Percentiles rank a stretch among this genome's conserved stretches.
Evolutionary conservation across 352 stramenopile species (phyloP).

Genomic region (Stephanocyclus meneghinianus): DNA sequence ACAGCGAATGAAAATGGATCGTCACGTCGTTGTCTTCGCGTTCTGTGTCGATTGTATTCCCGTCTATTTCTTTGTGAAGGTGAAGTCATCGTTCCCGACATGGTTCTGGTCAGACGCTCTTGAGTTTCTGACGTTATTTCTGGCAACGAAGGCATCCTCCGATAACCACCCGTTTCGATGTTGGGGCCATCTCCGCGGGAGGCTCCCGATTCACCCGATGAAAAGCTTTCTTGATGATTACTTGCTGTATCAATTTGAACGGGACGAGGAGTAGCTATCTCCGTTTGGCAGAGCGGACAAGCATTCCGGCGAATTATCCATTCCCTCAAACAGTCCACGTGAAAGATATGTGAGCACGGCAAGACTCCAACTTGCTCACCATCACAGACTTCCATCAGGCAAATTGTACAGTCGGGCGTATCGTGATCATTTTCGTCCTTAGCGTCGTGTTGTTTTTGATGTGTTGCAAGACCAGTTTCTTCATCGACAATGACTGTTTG

Average conservation of each 20-base stretch:
- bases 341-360: constrained; percentile 87
- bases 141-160: background rate
- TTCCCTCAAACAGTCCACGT: constrained; percentile 87
- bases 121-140: background rate
- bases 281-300: constrained; percentile 62
- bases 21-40: background rate
- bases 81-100: background rate
- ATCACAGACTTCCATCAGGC: constrained; percentile 55
- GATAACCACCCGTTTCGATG: background rate
- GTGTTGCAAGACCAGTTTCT: background rate
- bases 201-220: background rate
- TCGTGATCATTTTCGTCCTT: constrained; percentile 33
- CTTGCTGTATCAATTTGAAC: constrained; percentile 1
- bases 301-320: constrained; percentile 88
- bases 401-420: constrained; percentile 59
- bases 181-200: background rate
- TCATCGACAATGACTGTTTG: background rate
- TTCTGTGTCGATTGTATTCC: background rate
- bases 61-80: background rate
- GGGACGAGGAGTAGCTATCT: constrained; percentile 55
- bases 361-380: constrained; percentile 67
- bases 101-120: background rate
- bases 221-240: background rate
- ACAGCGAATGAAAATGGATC: background rate
- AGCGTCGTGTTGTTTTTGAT: constrained; percentile 1